A percentile compares a stretch with the other conserved stretches of the same genome.
These are phyloP conservation scores for Zopfochytrium polystomum DNA, from an alignment of 371 early-diverging fungal genomes.

Conservation along the genomic window DNA sequence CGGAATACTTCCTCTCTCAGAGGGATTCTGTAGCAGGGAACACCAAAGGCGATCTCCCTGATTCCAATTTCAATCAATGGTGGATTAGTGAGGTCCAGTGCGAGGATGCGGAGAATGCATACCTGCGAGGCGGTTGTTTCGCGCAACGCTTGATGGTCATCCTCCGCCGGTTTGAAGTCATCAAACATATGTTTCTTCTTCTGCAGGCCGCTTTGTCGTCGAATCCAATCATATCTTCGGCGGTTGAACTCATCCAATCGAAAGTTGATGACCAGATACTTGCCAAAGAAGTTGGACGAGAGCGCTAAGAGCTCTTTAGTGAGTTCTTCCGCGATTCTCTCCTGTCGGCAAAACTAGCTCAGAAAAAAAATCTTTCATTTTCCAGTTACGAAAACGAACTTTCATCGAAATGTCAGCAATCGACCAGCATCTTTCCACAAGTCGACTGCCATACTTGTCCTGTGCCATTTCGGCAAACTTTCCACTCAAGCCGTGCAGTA, in stretches of 20 bases:
- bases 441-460: slow-evolving; percentile 76
- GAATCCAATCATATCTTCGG: neutral
- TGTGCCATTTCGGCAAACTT: slow-evolving; percentile 59
- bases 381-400: slow-evolving; percentile 7
- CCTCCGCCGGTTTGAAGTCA: too few relatives aligned
- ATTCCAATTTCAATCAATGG: too few relatives aligned
- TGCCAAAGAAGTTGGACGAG: slow-evolving; percentile 65
- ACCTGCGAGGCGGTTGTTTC: too few relatives aligned
- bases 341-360: slow-evolving; percentile 16
- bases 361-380: neutral
- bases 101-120: too few relatives aligned
- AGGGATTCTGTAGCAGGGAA: too few relatives aligned
- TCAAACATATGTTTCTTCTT: neutral
- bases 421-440: slow-evolving; percentile 77
- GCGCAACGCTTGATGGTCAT: too few relatives aligned
- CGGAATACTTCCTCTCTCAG: too few relatives aligned
- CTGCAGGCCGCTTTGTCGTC: neutral
- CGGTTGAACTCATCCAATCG: slow-evolving; percentile 68
- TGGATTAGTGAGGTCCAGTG: too few relatives aligned
- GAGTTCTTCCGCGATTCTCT: slow-evolving; percentile 69
- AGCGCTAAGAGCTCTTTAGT: slow-evolving; percentile 55
- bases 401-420: slow-evolving; percentile 71
- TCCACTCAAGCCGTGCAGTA: slow-evolving; percentile 57
- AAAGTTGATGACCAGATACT: slow-evolving; percentile 74
- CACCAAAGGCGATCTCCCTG: too few relatives aligned